Percentiles rank a stretch among this genome's conserved stretches.
These are phyloP conservation scores for Oryza nivara DNA, from an alignment of 176 grass and related monocot genomes.

Conservation along the genomic window DNA sequence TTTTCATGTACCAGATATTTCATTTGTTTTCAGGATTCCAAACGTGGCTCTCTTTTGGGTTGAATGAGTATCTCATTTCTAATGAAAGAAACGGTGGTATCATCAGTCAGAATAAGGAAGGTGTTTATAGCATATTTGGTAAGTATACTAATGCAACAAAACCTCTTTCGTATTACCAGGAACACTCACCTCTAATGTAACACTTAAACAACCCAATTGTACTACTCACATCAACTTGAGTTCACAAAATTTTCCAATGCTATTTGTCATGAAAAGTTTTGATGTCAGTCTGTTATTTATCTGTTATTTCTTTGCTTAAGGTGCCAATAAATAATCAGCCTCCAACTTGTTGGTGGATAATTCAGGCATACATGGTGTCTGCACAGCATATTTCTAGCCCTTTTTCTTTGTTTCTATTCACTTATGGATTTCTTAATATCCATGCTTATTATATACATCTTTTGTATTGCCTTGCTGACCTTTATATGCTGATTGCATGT, in stretches of 20 bases:
- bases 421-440: neutral
- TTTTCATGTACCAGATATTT: slow-evolving; percentile 17
- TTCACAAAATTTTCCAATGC: neutral
- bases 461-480: slow-evolving; percentile 8
- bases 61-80: slow-evolving; percentile 83
- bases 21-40: slow-evolving; percentile 68
- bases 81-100: slow-evolving; percentile 71
- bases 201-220: neutral
- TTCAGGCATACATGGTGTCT: slow-evolving; percentile 14
- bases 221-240: neutral
- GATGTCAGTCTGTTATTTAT: neutral
- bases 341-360: slow-evolving; percentile 6
- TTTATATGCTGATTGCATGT: slow-evolving; percentile 6
- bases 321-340: neutral
- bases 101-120: slow-evolving; percentile 93
- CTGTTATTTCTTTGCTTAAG: slow-evolving; percentile 29
- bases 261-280: neutral
- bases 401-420: slow-evolving; percentile 13
- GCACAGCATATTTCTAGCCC: neutral
- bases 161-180: neutral
- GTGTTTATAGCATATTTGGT: slow-evolving; percentile 93
- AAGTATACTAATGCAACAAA: neutral
- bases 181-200: neutral
- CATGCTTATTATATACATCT: neutral
- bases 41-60: slow-evolving; percentile 66